Base-by-base conservation (phyloP, 2,329 filamentous ascomycete genomes). In the Arthrobotrys musiformis region DNA sequence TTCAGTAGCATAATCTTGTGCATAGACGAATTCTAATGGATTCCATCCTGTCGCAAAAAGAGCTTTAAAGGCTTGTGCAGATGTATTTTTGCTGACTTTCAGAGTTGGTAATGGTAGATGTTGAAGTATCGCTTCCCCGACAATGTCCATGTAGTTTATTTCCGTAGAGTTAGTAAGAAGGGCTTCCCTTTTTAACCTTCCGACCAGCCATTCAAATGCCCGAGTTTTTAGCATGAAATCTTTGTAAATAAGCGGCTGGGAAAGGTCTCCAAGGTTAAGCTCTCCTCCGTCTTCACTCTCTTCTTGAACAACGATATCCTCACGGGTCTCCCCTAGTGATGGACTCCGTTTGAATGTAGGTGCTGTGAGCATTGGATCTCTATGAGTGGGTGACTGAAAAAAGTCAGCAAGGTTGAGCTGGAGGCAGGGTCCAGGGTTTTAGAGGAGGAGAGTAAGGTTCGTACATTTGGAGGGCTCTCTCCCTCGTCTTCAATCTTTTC, bases 121-220 rank as follows among this genome's bases (percentile, higher is more conserved):
- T 15, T 19, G 15, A 6, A 70, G 2, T 15, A 79, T 74, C 13
- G 37, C 15, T 1, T 50, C n/a, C 13, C 33, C 54, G 8, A 74
- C 66, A 5, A 1, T 54, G 11, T 54, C 62, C 73, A 79, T 79
- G 35, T 0, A 56, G 50, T 69, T 74, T n/a, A 28, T 62, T 19
- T 62, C 56, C 15, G 24, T 26, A 2, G 37, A 17, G n/a, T n/a
- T n/a, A 0, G 26, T n/a, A 4, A 79, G 66, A 19, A 60, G 40
- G 24, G 60, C 4, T 13, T 77, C 60, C 24, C 52, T 64, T 19
- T 46, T 50, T 48, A 79, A 54, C 30, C 22, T 62, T 68, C 5
- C 52, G n/a, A 77, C 13, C 30, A 79, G 72, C 77, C 77, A 79
- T 54, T 77, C 60, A 24, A 52, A 79, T 13, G 70, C 70, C 9